Conservation (phyloP, 2,329 filamentous ascomycete genomes). For the Clonostachys rosea region DNA sequence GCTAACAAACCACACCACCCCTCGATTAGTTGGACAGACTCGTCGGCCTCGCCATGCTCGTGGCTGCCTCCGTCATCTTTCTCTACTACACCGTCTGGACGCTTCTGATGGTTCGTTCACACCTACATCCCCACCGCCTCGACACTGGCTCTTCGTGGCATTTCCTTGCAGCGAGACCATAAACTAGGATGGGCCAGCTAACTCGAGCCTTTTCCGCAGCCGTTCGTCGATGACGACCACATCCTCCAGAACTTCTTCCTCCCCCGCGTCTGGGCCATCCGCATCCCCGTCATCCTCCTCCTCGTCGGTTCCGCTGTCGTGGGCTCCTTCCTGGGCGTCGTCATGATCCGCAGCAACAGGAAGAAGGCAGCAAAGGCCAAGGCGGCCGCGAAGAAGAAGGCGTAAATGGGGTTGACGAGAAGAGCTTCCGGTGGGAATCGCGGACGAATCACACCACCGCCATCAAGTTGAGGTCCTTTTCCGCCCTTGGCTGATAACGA, state of each 20-base stretch:
- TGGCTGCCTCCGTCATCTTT: slow-evolving; percentile 60
- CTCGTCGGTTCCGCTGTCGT: slow-evolving; percentile 90
- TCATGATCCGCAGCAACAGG: slow-evolving; percentile 98
- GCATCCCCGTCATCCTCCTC: slow-evolving; percentile 94
- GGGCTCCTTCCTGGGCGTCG: slow-evolving; percentile 89
- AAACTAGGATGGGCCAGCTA: background rate
- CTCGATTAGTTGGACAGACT: slow-evolving; percentile 77
- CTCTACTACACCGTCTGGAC: slow-evolving; percentile 98
- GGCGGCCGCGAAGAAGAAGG: slow-evolving; percentile 82
- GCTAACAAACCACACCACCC: slow-evolving; percentile 2
- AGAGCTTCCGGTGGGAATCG: background rate
- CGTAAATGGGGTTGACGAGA: slow-evolving; percentile 34
- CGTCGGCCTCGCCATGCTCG: slow-evolving; percentile 63
- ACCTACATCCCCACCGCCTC: slow-evolving; percentile 2
- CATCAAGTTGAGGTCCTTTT: too few species aligned
- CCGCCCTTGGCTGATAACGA: too few species aligned
- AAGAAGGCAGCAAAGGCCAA: slow-evolving; percentile 96
- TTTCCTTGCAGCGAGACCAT: too few species aligned
- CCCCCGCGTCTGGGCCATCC: slow-evolving; percentile 96
- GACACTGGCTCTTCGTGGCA: background rate
- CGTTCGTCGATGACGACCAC: slow-evolving; percentile 94
- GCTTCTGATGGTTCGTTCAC: slow-evolving; percentile 75
- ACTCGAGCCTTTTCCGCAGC: slow-evolving; percentile 47
- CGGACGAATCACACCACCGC: background rate
- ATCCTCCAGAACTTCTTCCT: slow-evolving; percentile 93